phyloP scores from a whole-genome alignment of 2,329 filamentous ascomycete genomes.

The Alternaria infectoria region DNA sequence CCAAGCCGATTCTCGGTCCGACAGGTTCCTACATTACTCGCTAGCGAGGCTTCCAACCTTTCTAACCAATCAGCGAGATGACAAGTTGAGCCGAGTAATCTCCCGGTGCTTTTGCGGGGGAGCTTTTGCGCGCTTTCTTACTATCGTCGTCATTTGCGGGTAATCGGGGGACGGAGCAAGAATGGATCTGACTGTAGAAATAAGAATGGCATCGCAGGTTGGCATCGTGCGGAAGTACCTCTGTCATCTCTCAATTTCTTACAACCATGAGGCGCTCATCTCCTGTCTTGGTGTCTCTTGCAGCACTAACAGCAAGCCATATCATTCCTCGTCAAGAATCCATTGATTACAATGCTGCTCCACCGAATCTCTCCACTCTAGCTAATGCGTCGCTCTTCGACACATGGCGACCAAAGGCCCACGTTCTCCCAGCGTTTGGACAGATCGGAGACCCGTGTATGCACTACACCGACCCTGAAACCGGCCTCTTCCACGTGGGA shows the following conservation, averaged over 20 bases:
- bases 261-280: conserved; percentile 8
- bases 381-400: conserved; percentile 20
- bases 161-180: not conserved
- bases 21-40: conserved; percentile 1
- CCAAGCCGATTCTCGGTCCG: not conserved
- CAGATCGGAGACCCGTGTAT: conserved; percentile 55
- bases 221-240: not conserved
- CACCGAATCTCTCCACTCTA: conserved; percentile 26
- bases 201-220: not conserved
- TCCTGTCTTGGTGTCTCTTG: not conserved
- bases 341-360: conserved; percentile 23
- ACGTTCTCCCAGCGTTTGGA: conserved; percentile 50
- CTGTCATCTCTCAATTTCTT: not conserved
- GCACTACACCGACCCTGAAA: conserved; percentile 55
- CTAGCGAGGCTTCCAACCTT: not conserved
- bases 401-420: conserved; percentile 47
- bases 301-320: conserved; percentile 4
- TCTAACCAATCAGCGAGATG: not conserved
- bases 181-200: not conserved
- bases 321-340: conserved; percentile 13
- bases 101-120: conserved; percentile 7
- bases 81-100: not conserved
- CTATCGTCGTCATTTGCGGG: conserved; percentile 6
- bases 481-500: conserved; percentile 54
- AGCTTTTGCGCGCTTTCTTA: not conserved